phyloP scores from a whole-genome alignment of 2,329 filamentous ascomycete genomes.

The Shiraia sp. region DNA sequence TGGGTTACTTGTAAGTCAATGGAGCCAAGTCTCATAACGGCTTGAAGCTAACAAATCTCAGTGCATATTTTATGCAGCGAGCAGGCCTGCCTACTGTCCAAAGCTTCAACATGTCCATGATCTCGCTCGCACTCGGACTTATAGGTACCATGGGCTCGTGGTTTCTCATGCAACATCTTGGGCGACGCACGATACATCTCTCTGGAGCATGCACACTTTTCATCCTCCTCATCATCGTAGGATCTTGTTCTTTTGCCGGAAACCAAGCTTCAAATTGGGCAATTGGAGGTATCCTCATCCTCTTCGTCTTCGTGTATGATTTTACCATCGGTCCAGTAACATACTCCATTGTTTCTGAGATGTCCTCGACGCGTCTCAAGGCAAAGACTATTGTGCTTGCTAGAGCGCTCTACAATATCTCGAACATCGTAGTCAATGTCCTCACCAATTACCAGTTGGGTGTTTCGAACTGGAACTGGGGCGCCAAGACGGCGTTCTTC shows the following conservation, averaged over 20 bases:
- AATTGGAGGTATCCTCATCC: slow-evolving; percentile 35
- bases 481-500: slow-evolving; percentile 83
- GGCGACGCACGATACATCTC: slow-evolving; percentile 74
- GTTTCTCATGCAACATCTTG: slow-evolving; percentile 78
- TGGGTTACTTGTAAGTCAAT: slow-evolving; percentile 45
- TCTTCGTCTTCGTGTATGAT: slow-evolving; percentile 72
- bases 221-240: slow-evolving; percentile 74
- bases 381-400: slow-evolving; percentile 89
- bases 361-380: slow-evolving; percentile 78
- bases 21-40: background rate
- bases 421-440: slow-evolving; percentile 77
- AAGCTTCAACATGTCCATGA: slow-evolving; percentile 54
- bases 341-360: slow-evolving; percentile 82
- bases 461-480: slow-evolving; percentile 75
- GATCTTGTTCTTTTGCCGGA: slow-evolving; percentile 69
- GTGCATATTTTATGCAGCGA: slow-evolving; percentile 55
- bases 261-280: slow-evolving; percentile 52
- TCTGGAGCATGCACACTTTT: slow-evolving; percentile 63
- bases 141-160: slow-evolving; percentile 75
- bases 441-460: slow-evolving; percentile 58
- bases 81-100: slow-evolving; percentile 44
- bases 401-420: slow-evolving; percentile 73
- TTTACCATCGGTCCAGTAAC: slow-evolving; percentile 85
- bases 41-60: slow-evolving; percentile 10
- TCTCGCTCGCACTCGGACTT: slow-evolving; percentile 66